Base-by-base conservation (phyloP, 1,284 basidiomycete genomes). In the Cystobasidiaceae sp. region DNA sequence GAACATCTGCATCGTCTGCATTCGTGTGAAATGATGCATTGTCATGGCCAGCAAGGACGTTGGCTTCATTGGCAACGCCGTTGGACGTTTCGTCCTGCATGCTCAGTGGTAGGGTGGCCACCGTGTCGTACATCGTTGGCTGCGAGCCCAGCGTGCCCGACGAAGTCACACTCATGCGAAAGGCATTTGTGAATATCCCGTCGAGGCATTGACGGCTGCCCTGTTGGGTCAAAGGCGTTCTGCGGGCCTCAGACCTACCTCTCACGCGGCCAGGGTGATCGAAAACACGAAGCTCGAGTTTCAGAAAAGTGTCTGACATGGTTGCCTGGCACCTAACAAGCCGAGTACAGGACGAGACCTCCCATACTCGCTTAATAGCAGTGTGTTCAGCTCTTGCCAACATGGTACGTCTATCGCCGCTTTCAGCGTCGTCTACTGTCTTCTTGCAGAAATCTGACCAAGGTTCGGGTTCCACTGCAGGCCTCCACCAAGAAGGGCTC, bases 401-500 rank as follows among this genome's bases (percentile, higher is more conserved):
- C n/a, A n/a, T n/a, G n/a, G n/a, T n/a, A n/a, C n/a, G n/a, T n/a
- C n/a, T n/a, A n/a, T n/a, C n/a, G n/a, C n/a, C n/a, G n/a, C n/a
- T n/a, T n/a, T n/a, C n/a, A n/a, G n/a, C n/a, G n/a, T n/a, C n/a
- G n/a, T n/a, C n/a, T n/a, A n/a, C n/a, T n/a, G n/a, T n/a, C n/a
- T n/a, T n/a, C n/a, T n/a, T n/a, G 43, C 43, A 34, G 45, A 49
- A 33, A 32, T 59, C 57, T 59, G 57, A 52, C 33, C 33, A 37
- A 15, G n/a, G n/a, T 21, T 9, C 56, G 25, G 13, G 57, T 19
- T 45, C 4, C 44, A 54, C 13, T 7, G 21, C 50, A 61, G 44
- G 46, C 57, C 34, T 63, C 63, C 13, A 55, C 67, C 19, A 68
- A 68, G 45, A 94, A 94, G 81, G 90, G 91, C 77, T 91, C 91